Evolutionary conservation across 2,329 filamentous ascomycete species (phyloP).

Genomic region (Ceratocystis smalleyi): DNA sequence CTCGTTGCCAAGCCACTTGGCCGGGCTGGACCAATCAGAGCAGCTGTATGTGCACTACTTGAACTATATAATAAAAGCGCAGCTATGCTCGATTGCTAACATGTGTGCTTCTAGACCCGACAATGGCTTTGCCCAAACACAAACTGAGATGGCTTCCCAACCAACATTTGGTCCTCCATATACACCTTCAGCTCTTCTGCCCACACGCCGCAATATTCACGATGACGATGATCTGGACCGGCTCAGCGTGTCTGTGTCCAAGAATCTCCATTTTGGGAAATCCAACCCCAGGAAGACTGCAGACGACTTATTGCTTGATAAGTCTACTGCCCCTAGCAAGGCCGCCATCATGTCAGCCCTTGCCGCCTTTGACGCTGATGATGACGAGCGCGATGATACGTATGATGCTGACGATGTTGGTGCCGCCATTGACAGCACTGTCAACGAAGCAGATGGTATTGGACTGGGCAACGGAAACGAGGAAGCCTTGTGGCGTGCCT

Average conservation of each 20-base stretch:
- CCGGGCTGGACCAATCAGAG: constrained; percentile 46
- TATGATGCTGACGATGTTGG: constrained; percentile 89
- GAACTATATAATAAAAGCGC: neutral
- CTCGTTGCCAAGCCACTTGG: constrained; percentile 54
- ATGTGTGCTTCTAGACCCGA: neutral
- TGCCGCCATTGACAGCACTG: constrained; percentile 62
- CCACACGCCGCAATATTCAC: constrained; percentile 55
- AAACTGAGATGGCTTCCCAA: constrained; percentile 36
- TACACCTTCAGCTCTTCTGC: constrained; percentile 24
- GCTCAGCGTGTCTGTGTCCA: constrained; percentile 48
- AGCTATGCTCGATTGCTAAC: constrained; percentile 1
- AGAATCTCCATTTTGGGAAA: constrained; percentile 62
- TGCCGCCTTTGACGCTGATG: constrained; percentile 78
- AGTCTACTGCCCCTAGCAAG: constrained; percentile 52
- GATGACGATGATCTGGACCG: constrained; percentile 68
- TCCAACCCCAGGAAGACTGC: constrained; percentile 46
- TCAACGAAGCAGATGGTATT: constrained; percentile 35
- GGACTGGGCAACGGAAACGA: constrained; percentile 40
- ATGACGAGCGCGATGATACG: constrained; percentile 92
- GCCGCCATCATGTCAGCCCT: constrained; percentile 78
- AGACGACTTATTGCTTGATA: constrained; percentile 55
- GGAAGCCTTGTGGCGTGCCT: constrained; percentile 57
- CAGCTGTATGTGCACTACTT: constrained; percentile 31
- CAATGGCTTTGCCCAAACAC: constrained; percentile 1
- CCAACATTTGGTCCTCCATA: constrained; percentile 37